Evolutionary conservation across 2,329 filamentous ascomycete genomes (phyloP), one percentile per base, ranked within the genome.

Genomic region (Neofusicoccum sp.): DNA sequence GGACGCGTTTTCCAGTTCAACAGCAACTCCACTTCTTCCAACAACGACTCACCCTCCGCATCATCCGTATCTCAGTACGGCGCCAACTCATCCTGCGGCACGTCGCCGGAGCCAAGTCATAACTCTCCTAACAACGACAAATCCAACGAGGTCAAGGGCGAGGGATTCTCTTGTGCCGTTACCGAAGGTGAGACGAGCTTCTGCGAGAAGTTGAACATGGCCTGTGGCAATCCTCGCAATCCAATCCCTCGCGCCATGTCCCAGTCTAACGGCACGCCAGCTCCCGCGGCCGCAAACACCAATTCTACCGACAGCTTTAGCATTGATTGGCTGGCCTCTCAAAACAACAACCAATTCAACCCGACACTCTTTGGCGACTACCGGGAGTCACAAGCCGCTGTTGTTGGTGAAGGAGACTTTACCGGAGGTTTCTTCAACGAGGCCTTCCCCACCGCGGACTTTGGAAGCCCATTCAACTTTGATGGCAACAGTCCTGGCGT

Each of bases 351-450:
- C 62, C 87, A 90, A 67, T 97, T 98, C 71, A 93, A 98, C 66
- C 94, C 95, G 0, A 88, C 95, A 62, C 83, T 98, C 4, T 98
- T 97, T 75, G 91, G 90, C 61, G 91, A 93, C 69, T 98, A 97
- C 77, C 89, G 95, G 59, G 95, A 99, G 72, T 88, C 92, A 0
- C 92, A 96, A 71, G 90, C 92, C 63, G 94, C 89, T 62, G 84
- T 96, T 12, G 78, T 96, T 16, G 81, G 82, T 67, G 88, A 80
- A 71, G 85, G 84, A 47, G 86, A 87, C 7, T 91, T 96, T 67
- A 78, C 77, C 34, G 91, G 92, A 61, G 90, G 81, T 22, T 88
- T 88, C 76, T 86, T 87, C 73, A 85, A 86, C 67, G 93, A 97
- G 69, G 90, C 92, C 12, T 89, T 96, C 73, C 89, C 93, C 14